Conservation (phyloP, 768 basidiomycete species). For the Cystobasidium ongulense region DNA sequence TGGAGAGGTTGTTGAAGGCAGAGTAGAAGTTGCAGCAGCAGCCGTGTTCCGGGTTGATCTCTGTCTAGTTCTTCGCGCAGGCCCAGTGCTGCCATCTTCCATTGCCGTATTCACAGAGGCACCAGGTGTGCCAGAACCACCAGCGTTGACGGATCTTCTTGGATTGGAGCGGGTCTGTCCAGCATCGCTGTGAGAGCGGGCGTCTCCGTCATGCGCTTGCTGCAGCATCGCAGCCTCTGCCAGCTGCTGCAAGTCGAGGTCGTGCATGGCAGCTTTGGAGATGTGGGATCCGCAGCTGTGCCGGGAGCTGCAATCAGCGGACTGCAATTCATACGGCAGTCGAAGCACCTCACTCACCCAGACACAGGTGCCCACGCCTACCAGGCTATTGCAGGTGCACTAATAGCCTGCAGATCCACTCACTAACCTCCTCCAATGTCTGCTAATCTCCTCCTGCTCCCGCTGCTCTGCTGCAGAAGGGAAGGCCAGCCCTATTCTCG, state of each 20-base stretch:
- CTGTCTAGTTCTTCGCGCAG: not conserved
- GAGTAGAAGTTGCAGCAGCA: not conserved
- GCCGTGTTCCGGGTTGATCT: not conserved
- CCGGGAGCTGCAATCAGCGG: too few species aligned
- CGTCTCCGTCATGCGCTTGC: not conserved
- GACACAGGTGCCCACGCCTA: too few species aligned
- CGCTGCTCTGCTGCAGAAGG: too few species aligned
- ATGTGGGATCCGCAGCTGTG: not conserved
- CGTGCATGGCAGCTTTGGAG: not conserved
- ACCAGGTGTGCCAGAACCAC: too few species aligned
- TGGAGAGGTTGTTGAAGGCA: not conserved
- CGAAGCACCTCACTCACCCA: too few species aligned
- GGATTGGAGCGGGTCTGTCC: not conserved
- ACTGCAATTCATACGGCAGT: too few species aligned
- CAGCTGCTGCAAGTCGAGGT: not conserved
- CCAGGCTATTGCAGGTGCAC: too few species aligned
- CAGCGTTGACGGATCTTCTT: not conserved
- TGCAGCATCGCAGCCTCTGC: slow-evolving; percentile 13
- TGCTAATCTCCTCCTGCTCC: too few species aligned
- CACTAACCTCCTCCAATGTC: too few species aligned
- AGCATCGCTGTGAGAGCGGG: not conserved
- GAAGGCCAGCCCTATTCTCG: too few species aligned
- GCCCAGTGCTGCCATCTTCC: not conserved
- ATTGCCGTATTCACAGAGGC: too few species aligned
- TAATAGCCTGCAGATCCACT: too few species aligned